These are phyloP conservation scores for Sorghum bicolor DNA, from an alignment of 176 grass and related monocot species.

Conservation along the genomic window Sorghum_bicolor_NCBIv3 NC_012872.2:50797001-50797500, in stretches of 20 bases:
- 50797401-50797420: constrained; percentile 88
- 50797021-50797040: not conserved
- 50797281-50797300: constrained; percentile 37
- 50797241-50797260: constrained; percentile 11
- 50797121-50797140: not conserved
- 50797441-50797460: not conserved
- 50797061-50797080: not conserved
- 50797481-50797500: constrained; percentile 27
- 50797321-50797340: constrained; percentile 88
- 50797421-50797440: constrained; percentile 84
- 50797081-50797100: not conserved
- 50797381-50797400: constrained; percentile 91
- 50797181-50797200: not conserved
- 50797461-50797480: constrained; percentile 15
- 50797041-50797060: not conserved
- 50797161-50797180: not conserved
- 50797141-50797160: not conserved
- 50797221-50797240: not conserved
- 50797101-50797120: not conserved
- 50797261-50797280: constrained; percentile 21
- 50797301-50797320: constrained; percentile 93
- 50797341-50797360: constrained; percentile 83
- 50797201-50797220: constrained; percentile 9
- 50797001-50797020: not conserved
- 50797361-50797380: constrained; percentile 97